Evolutionary conservation across 257 asterid species (phyloP), one percentile per base, ranked within the genome.

Genomic region (Penstemon barbatus): DNA sequence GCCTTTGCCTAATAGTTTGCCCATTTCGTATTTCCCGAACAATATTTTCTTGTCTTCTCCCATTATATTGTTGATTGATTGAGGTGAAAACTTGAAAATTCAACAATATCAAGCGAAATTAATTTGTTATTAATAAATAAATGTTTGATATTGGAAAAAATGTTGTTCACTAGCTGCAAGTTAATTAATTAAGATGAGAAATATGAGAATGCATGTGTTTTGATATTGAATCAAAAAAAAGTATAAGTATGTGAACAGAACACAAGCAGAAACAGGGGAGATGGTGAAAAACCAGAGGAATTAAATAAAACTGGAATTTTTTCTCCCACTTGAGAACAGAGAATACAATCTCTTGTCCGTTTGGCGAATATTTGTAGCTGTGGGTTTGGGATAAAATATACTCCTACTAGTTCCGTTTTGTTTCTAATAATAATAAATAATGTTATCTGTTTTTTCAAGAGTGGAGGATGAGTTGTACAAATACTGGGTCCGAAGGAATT

Each of bases 21-120:
- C 88, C 61, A 75, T 73, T 74, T 84, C 94, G 54, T 80, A 87
- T 71, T 87, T 87, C 0, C 73, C 89, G 19, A 81, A 72, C 79
- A 85, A 7, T 60, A 81, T 33, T 41, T 85, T 80, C 78, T 74
- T 83, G 44, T 78, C 80, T 39, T 66, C 78, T 69, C 51, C 80
- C 83, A 79, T 79, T 6, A 18, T 45, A 4, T 15, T 43, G 36
- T 13, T 2, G 33, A 25, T 25, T 25, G 33, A 8, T 19, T 7
- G 4, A 5, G 6, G 4, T 4, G 3, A 4, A 51, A n/a, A 3
- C 9, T 8, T 4, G 7, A 44, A 48, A 46, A 66, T 66, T 57
- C 67, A 75, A 57, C 63, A 75, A 63, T 69, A 63, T 75, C 72
- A 57, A 5, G 38, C 39, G 6, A 39, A 6, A 56, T 44, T 9